phyloP scores from a whole-genome alignment of 352 stramenopile species.

The Paralagenidium karlingii region DNA sequence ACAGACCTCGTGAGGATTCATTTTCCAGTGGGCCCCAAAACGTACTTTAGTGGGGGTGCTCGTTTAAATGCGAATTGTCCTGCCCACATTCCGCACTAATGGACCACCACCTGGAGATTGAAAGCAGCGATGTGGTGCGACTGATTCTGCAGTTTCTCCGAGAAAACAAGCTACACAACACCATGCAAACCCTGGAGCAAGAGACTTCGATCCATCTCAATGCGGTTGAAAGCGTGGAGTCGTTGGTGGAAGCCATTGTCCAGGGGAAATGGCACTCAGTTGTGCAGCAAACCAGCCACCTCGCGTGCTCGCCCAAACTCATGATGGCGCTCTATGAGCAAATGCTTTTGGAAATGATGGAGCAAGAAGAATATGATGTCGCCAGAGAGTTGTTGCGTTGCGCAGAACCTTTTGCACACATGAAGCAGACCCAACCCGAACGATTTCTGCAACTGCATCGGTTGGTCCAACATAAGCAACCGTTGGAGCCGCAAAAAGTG shows the following conservation, averaged over 20 bases:
- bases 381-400: slow-evolving; percentile 43
- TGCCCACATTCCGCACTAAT: too few species aligned
- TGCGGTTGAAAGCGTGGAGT: slow-evolving; percentile 77
- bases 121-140: slow-evolving; percentile 69
- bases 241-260: slow-evolving; percentile 62
- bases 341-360: slow-evolving; percentile 79
- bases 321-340: slow-evolving; percentile 87
- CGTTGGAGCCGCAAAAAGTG: slow-evolving; percentile 55
- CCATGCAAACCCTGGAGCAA: slow-evolving; percentile 77
- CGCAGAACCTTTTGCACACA: slow-evolving; percentile 6
- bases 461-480: slow-evolving; percentile 37
- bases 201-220: slow-evolving; percentile 82
- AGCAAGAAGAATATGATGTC: slow-evolving; percentile 69
- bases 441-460: slow-evolving; percentile 64
- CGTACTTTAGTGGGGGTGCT: too few species aligned
- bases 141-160: slow-evolving; percentile 88
- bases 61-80: too few species aligned
- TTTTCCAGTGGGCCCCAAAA: too few species aligned
- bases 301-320: slow-evolving; percentile 42
- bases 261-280: slow-evolving; percentile 83
- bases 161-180: slow-evolving; percentile 78
- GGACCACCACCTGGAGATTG: slow-evolving; percentile 43
- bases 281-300: slow-evolving; percentile 71
- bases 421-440: slow-evolving; percentile 37
- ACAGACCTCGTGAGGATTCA: too few species aligned